phyloP scores from a whole-genome alignment of 805 yeast species.

The Candida insectorum region DNA sequence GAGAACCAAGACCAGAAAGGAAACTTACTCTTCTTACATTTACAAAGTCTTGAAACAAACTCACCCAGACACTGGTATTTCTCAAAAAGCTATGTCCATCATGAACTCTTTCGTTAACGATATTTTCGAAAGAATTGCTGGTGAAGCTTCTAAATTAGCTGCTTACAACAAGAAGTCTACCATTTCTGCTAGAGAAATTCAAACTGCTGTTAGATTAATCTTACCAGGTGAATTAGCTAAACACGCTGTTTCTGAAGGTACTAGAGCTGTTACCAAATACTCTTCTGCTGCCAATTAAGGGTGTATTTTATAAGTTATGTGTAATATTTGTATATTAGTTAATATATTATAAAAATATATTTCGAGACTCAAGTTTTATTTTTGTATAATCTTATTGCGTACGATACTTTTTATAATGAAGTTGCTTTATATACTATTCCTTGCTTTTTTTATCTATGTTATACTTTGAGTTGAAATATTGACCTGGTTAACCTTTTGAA shows the following conservation, averaged over 20 bases:
- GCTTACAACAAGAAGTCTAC: conserved; percentile 98
- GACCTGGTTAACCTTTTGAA: no score
- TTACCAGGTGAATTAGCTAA: conserved; percentile 98
- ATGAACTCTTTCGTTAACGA: conserved; percentile 98
- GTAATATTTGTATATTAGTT: conserved; percentile 11
- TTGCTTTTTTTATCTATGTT: no score
- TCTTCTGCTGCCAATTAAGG: conserved; percentile 56
- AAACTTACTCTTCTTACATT: conserved; percentile 95
- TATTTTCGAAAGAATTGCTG: conserved; percentile 95
- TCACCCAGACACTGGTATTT: conserved; percentile 99
- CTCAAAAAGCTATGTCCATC: conserved; percentile 97
- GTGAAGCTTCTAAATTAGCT: conserved; percentile 97
- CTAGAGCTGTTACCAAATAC: conserved; percentile 96
- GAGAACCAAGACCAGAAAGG: conserved; percentile 95
- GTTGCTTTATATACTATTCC: no score
- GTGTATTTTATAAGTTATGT: conserved; percentile 3
- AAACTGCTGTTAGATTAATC: conserved; percentile 96
- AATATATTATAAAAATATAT: no score
- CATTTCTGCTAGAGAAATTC: conserved; percentile 96
- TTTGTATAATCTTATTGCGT: no score
- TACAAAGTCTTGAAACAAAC: conserved; percentile 98
- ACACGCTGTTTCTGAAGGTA: conserved; percentile 98
- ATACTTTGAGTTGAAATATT: no score
- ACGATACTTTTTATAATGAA: no score
- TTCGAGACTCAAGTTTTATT: no score